Evolutionary conservation across 768 basidiomycete genomes (phyloP).

Genomic region (Lentinula guzmanii): DNA sequence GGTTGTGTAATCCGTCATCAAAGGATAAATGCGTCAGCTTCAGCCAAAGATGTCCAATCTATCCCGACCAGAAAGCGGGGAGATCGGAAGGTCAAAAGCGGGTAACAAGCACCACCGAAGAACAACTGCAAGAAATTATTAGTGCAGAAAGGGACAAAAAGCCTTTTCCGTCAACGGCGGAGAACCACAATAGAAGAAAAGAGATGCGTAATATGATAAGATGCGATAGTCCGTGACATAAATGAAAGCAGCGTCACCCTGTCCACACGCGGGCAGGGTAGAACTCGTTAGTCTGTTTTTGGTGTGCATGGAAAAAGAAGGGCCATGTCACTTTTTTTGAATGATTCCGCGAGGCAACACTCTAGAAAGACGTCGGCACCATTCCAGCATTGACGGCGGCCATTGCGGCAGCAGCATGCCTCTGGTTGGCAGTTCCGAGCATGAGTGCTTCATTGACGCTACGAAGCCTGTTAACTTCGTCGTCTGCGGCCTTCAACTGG

Average conservation of each 20-base stretch:
- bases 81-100: background rate
- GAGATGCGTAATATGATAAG: conserved; percentile 41
- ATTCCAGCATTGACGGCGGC: conserved; percentile 41
- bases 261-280: conserved; percentile 43
- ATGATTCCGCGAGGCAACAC: conserved; percentile 18
- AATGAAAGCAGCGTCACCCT: conserved; percentile 45
- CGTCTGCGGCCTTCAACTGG: conserved; percentile 71
- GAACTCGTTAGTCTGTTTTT: conserved; percentile 26
- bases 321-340: conserved; percentile 12
- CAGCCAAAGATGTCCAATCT: background rate
- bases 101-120: background rate
- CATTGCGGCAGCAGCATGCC: conserved; percentile 54
- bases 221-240: conserved; percentile 47
- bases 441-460: conserved; percentile 87
- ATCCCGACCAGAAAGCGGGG: conserved; percentile 3
- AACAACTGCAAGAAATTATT: background rate
- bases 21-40: background rate
- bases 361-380: conserved; percentile 39
- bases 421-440: conserved; percentile 76
- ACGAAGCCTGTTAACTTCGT: conserved; percentile 75
- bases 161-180: conserved; percentile 20
- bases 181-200: conserved; percentile 24
- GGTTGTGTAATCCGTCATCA: background rate
- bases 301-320: conserved; percentile 7
- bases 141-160: background rate